Conservation (phyloP, 2,329 filamentous ascomycete species). For the Pseudocercospora pini-densiflorae region DNA sequence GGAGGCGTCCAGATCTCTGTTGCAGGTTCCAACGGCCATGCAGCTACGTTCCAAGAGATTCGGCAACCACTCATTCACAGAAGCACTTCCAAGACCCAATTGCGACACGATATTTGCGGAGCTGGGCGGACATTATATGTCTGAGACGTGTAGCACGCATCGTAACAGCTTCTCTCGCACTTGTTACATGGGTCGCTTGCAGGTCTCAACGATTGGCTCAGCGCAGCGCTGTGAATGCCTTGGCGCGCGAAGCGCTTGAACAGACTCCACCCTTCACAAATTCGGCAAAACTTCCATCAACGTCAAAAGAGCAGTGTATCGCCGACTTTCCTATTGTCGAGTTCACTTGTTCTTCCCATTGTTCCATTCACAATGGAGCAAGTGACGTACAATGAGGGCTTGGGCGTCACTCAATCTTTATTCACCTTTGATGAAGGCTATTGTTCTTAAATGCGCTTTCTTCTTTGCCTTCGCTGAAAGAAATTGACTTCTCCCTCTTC, state of each 20-base stretch:
- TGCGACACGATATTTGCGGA: not conserved
- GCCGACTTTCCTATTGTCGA: constrained; percentile 1
- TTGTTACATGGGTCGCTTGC: not conserved
- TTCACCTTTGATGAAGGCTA: constrained; percentile 10
- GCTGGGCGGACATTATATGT: not conserved
- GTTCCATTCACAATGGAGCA: constrained; percentile 6
- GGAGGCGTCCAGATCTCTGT: not conserved
- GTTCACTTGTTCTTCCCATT: not conserved
- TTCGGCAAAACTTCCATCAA: not conserved
- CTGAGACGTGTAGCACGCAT: not conserved
- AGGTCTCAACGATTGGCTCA: not conserved
- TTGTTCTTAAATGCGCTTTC: not conserved
- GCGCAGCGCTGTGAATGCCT: constrained; percentile 1
- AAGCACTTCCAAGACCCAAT: not conserved
- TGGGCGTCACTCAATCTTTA: not conserved
- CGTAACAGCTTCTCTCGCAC: not conserved
- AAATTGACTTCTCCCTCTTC: not conserved
- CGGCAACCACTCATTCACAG: not conserved
- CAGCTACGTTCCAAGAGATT: not conserved
- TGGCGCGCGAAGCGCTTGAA: not conserved
- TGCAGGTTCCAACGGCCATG: not conserved
- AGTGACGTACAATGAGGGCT: not conserved
- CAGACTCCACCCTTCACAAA: not conserved
- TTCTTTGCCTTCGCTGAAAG: not conserved
- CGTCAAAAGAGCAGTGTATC: constrained; percentile 5